Conservation (phyloP, 73 alveolate species). For the Uronychia setigera region DNA sequence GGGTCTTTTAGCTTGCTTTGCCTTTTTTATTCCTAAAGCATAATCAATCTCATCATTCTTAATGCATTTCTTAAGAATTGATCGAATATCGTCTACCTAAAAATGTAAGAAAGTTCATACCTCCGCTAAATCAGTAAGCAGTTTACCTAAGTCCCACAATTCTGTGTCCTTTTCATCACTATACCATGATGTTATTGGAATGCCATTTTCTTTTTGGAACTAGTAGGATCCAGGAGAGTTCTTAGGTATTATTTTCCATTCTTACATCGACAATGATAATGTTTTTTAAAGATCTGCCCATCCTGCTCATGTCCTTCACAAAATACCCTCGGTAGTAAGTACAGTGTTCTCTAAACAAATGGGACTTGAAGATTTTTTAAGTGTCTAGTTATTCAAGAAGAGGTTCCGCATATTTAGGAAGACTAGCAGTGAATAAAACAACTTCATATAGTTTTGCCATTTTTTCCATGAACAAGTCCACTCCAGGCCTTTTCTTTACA, state of each 20-base stretch:
- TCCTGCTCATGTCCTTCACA: slow-evolving; percentile 60
- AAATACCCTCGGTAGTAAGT: slow-evolving; percentile 44
- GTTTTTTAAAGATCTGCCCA: slow-evolving; percentile 69
- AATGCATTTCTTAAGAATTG: neutral
- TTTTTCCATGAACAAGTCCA: slow-evolving; percentile 11
- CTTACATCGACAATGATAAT: slow-evolving; percentile 66
- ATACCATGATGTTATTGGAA: slow-evolving; percentile 72
- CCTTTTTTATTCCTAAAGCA: neutral
- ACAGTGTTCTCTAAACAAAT: slow-evolving; percentile 71
- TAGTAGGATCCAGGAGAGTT: slow-evolving; percentile 86
- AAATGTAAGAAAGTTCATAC: neutral
- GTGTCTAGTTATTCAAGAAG: slow-evolving; percentile 69
- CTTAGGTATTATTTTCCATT: neutral
- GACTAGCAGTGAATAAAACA: slow-evolving; percentile 11
- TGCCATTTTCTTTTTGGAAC: slow-evolving; percentile 87
- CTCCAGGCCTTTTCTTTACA: slow-evolving; percentile 25
- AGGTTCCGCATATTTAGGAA: slow-evolving; percentile 68
- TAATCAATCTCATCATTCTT: neutral
- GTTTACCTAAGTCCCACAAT: slow-evolving; percentile 30
- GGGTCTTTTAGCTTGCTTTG: neutral
- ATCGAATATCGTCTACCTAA: neutral
- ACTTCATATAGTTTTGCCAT: slow-evolving; percentile 28
- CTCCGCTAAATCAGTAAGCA: neutral
- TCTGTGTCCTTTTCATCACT: slow-evolving; percentile 65
- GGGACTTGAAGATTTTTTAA: slow-evolving; percentile 2